These are phyloP conservation scores for Diplogelasinospora grovesii DNA, from an alignment of 495 filamentous ascomycete species.

Conservation along the genomic window DNA sequence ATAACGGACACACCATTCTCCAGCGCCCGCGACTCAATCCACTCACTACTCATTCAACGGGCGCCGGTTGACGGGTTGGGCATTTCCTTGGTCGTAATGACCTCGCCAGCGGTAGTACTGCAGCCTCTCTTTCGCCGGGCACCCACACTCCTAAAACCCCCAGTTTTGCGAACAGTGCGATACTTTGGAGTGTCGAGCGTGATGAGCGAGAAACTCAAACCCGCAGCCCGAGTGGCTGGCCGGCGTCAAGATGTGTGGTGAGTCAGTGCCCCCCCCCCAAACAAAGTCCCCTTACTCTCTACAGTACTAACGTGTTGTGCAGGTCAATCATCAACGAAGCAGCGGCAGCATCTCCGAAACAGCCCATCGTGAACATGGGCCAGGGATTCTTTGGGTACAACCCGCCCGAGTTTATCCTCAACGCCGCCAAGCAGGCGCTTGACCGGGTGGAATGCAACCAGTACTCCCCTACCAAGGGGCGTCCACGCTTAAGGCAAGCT, in stretches of 20 bases:
- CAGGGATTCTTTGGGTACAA: constrained; percentile 99
- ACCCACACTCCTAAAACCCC: neutral
- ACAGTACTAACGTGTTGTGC: neutral
- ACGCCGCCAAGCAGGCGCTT: constrained; percentile 84
- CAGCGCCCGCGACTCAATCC: too few relatives aligned
- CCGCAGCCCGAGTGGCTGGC: constrained; percentile 71
- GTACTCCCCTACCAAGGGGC: constrained; percentile 91
- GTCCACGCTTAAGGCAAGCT: constrained; percentile 83
- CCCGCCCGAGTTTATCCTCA: constrained; percentile 81
- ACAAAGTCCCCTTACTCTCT: neutral
- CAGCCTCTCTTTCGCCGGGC: too few relatives aligned
- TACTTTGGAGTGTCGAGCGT: constrained; percentile 18
- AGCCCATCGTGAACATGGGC: constrained; percentile 92
- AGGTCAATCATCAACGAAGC: constrained; percentile 97
- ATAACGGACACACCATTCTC: too few relatives aligned
- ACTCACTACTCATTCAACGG: too few relatives aligned
- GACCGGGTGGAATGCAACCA: constrained; percentile 97
- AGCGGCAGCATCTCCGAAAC: constrained; percentile 68
- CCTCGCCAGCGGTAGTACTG: too few relatives aligned
- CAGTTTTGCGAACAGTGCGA: neutral
- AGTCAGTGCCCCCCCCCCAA: too few relatives aligned
- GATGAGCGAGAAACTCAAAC: constrained; percentile 45
- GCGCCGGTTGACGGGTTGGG: too few relatives aligned
- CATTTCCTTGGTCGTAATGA: too few relatives aligned
- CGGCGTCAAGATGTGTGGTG: constrained; percentile 94